These are phyloP conservation scores for Pichia cactophila DNA, from an alignment of 1,139 yeast genomes.

Conservation along the genomic window DNA sequence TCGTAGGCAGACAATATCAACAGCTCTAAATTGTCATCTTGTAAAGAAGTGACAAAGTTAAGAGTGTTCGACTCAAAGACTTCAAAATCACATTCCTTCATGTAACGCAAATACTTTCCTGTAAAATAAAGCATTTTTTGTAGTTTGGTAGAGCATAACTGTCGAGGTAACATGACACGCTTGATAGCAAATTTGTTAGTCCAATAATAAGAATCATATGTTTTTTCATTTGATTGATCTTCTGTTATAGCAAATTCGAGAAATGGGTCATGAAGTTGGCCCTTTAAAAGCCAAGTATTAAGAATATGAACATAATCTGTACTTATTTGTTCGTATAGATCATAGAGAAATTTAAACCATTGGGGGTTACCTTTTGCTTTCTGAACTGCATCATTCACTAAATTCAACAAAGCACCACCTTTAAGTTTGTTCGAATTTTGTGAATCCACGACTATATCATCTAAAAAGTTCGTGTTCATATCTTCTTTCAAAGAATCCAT, in stretches of 20 bases:
- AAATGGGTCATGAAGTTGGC: slow-evolving; percentile 69
- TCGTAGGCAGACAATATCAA: slow-evolving; percentile 56
- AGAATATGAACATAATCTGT: slow-evolving; percentile 60
- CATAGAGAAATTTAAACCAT: slow-evolving; percentile 44
- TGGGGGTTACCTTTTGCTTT: slow-evolving; percentile 59
- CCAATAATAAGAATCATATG: slow-evolving; percentile 40
- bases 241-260: slow-evolving; percentile 73
- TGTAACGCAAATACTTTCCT: slow-evolving; percentile 77
- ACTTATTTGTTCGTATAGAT: slow-evolving; percentile 54
- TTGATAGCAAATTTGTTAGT: slow-evolving; percentile 71
- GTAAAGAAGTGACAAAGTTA: slow-evolving; percentile 32
- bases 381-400: slow-evolving; percentile 52
- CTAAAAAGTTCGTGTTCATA: slow-evolving; percentile 37
- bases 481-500: slow-evolving; percentile 38
- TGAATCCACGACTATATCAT: slow-evolving; percentile 42
- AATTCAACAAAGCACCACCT: slow-evolving; percentile 59
- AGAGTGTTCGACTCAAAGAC: neutral
- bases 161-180: slow-evolving; percentile 68
- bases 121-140: slow-evolving; percentile 67
- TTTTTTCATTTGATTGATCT: neutral
- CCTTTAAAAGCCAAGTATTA: slow-evolving; percentile 70
- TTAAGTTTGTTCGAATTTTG: slow-evolving; percentile 51
- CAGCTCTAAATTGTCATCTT: slow-evolving; percentile 51
- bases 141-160: slow-evolving; percentile 46
- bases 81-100: slow-evolving; percentile 45